These are phyloP conservation scores for Penicillium cosmopolitanum DNA, from an alignment of 495 filamentous ascomycete species.

Conservation along the genomic window DNA sequence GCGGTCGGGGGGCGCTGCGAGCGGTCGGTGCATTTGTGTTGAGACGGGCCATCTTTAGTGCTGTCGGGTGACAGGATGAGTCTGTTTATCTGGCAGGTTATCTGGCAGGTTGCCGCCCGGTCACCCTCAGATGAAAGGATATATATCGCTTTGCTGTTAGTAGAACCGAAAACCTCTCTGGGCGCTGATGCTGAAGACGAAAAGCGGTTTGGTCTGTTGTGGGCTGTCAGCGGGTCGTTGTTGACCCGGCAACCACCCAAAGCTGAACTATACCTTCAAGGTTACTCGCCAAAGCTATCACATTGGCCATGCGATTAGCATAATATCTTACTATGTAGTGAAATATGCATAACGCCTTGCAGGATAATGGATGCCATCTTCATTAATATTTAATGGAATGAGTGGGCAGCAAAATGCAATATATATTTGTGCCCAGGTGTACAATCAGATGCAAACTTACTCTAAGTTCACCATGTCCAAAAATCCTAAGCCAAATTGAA, in stretches of 20 bases:
- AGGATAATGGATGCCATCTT: too few relatives aligned
- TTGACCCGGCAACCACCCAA: conserved; percentile 25
- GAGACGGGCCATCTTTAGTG: not conserved
- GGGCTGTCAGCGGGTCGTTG: conserved; percentile 16
- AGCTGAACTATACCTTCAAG: not conserved
- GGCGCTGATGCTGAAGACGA: not conserved
- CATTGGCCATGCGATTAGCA: not conserved
- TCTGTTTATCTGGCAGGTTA: not conserved
- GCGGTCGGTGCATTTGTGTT: not conserved
- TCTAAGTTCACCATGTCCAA: too few relatives aligned
- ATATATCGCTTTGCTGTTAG: not conserved
- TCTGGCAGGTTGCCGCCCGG: not conserved
- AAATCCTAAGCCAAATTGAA: too few relatives aligned
- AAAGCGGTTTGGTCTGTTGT: not conserved
- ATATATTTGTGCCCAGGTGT: too few relatives aligned
- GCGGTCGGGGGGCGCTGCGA: not conserved
- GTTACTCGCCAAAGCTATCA: not conserved
- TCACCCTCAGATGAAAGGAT: not conserved
- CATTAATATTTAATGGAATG: too few relatives aligned
- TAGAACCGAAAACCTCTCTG: not conserved
- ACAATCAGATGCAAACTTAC: too few relatives aligned
- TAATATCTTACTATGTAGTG: too few relatives aligned
- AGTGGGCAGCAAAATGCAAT: too few relatives aligned
- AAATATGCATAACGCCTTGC: too few relatives aligned
- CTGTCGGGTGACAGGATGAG: not conserved